Evolutionary conservation across 257 asterid genomes (phyloP), one percentile per base, ranked within the genome.

Genomic region (Lycium ferocissimum): DNA sequence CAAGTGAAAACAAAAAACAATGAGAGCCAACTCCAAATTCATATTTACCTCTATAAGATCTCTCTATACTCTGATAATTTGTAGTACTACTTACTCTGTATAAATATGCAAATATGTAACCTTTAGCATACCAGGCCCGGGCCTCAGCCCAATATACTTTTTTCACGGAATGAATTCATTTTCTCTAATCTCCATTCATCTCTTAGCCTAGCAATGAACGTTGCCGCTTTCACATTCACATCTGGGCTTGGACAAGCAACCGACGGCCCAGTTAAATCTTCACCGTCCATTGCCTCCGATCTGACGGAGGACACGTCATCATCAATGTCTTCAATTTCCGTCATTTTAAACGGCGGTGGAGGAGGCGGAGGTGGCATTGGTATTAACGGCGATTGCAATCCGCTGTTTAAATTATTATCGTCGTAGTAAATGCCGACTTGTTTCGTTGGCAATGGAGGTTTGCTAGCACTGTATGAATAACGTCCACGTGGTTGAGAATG

Each of bases 241-340:
- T 95, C 98, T 51, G 99, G 99, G 91, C 98, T 95, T 22, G 98
- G 97, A 40, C 98, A 95, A n/a, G 75, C 66, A 47, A 91, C 80
- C n/a, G 97, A 87, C 56, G 94, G 92, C 85, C 94, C 94, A 13
- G 83, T 81, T 67, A 88, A 81, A 78, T 93, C 97, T 71, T 88
- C 92, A 18, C 87, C 89, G 66, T 93, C 93, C 47, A 70, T 79
- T 62, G 57, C 47, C 38, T 86, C 92, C 69, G 97, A 92, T 87
- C 89, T 93, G 2, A 87, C 89, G 1, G 97, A 86, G 1, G 97
- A 86, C 88, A 49, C 4, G 45, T 40, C 6, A 22, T 75, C 62
- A 54, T 82, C 81, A 62, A 82, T 87, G 83, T 95, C 99, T 73
- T 94, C 99, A 17, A 84, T 85, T 18, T 92, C 98, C 86, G 96